Evolutionary conservation across 768 basidiomycete species (phyloP).

Genomic region (Dioszegia crocea): DNA sequence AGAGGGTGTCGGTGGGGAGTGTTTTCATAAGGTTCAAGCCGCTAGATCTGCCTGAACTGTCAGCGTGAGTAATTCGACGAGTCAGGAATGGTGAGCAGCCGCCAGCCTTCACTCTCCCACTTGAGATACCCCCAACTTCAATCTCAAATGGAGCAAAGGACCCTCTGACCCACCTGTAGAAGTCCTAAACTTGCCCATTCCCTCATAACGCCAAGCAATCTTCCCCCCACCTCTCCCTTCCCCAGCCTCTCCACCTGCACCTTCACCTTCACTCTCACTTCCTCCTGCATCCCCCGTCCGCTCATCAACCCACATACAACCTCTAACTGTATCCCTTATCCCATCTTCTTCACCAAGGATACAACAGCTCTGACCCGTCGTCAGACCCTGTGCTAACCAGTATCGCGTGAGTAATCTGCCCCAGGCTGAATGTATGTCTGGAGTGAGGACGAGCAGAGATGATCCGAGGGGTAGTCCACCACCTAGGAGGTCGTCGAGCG

Average conservation of each 20-base stretch:
- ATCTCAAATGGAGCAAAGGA: too few relatives aligned
- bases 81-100: too few relatives aligned
- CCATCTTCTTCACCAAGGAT: slow-evolving; percentile 60
- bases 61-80: background rate
- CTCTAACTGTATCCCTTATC: slow-evolving; percentile 58
- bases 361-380: slow-evolving; percentile 63
- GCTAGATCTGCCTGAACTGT: slow-evolving; percentile 5
- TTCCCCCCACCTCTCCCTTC: slow-evolving; percentile 62
- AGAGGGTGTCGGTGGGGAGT: slow-evolving; percentile 26
- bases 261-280: slow-evolving; percentile 51
- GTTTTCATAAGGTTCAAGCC: slow-evolving; percentile 30
- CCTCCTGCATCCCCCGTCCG: slow-evolving; percentile 22
- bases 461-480: slow-evolving; percentile 76
- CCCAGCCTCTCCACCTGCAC: slow-evolving; percentile 33
- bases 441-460: slow-evolving; percentile 67
- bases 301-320: slow-evolving; percentile 71
- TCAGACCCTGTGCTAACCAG: slow-evolving; percentile 81
- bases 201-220: slow-evolving; percentile 96
- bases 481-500: slow-evolving; percentile 90
- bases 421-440: slow-evolving; percentile 81
- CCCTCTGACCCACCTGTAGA: slow-evolving; percentile 55
- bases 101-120: too few relatives aligned
- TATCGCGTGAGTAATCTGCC: slow-evolving; percentile 80
- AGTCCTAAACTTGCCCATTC: slow-evolving; percentile 87
- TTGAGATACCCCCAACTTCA: too few relatives aligned